These are phyloP conservation scores for Wallacemonas sp. DNA, from an alignment of 208 protist species.

Conservation along the genomic window DNA sequence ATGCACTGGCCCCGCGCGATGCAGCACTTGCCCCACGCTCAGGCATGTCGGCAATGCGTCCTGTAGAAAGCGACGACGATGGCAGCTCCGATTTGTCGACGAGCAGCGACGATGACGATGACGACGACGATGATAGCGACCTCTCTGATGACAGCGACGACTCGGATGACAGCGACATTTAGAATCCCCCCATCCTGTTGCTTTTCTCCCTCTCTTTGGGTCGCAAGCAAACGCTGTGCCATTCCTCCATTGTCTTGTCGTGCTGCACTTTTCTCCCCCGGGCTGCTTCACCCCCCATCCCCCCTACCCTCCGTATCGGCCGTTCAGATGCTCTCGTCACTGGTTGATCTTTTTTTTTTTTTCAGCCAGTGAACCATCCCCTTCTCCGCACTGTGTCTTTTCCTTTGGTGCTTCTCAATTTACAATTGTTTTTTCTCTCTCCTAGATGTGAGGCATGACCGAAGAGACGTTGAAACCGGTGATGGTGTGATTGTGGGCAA, in stretches of 20 bases:
- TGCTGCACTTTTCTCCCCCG: too few relatives aligned
- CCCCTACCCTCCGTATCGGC: neutral
- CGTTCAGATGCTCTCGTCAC: neutral
- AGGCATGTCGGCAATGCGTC: conserved; percentile 19
- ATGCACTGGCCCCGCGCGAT: conserved; percentile 23
- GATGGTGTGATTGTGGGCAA: too few relatives aligned
- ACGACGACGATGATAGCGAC: conserved; percentile 54
- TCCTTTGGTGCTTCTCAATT: conserved; percentile 5
- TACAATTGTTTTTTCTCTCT: conserved; percentile 25
- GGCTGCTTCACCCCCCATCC: too few relatives aligned
- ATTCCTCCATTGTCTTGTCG: too few relatives aligned
- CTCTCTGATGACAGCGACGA: conserved; percentile 46
- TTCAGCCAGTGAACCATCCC: too few relatives aligned
- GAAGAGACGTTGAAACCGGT: too few relatives aligned
- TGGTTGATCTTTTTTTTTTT: neutral
- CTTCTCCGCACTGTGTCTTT: neutral
- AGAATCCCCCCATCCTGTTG: conserved; percentile 25
- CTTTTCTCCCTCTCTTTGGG: conserved; percentile 22
- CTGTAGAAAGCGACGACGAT: conserved; percentile 23
- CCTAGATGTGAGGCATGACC: neutral
- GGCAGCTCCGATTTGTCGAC: conserved; percentile 34
- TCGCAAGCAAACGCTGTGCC: too few relatives aligned
- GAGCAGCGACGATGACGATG: conserved; percentile 40
- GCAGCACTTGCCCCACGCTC: conserved; percentile 25
- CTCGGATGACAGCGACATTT: conserved; percentile 62